Evolutionary conservation across 495 filamentous ascomycete genomes (phyloP).

Genomic region (Hypomontagnella monticulosa): DNA sequence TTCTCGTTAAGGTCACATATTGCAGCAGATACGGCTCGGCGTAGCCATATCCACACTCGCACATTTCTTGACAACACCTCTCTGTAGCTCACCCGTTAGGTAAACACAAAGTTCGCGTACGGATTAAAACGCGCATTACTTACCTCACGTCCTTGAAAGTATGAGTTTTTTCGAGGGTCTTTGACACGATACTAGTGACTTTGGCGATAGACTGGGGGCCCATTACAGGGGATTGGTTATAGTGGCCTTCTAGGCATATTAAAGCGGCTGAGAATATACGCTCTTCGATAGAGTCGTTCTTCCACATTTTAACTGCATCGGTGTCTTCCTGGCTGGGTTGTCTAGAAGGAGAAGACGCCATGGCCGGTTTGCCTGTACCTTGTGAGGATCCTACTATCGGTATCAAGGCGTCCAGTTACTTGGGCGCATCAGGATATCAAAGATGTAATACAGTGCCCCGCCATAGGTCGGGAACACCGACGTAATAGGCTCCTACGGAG

Average conservation of each 20-base stretch:
- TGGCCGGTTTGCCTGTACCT: not conserved
- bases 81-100: constrained; percentile 51
- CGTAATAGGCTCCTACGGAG: not conserved
- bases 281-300: constrained; percentile 60
- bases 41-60: constrained; percentile 76
- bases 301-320: constrained; percentile 26
- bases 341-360: constrained; percentile 34
- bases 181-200: constrained; percentile 60
- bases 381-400: not conserved
- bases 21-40: constrained; percentile 55
- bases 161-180: constrained; percentile 63
- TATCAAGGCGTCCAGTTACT: not conserved
- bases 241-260: constrained; percentile 65
- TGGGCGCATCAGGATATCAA: constrained; percentile 13
- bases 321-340: constrained; percentile 22
- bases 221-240: constrained; percentile 58
- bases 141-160: constrained; percentile 63
- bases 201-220: constrained; percentile 58
- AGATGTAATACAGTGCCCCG: constrained; percentile 1
- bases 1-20: constrained; percentile 71
- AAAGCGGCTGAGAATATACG: constrained; percentile 62
- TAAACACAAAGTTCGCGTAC: constrained; percentile 44
- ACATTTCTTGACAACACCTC: constrained; percentile 65
- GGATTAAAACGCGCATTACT: constrained; percentile 37
- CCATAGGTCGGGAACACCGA: not conserved